Evolutionary conservation across 2,329 filamentous ascomycete genomes (phyloP).

Genomic region (Fusarium oligoseptatum): DNA sequence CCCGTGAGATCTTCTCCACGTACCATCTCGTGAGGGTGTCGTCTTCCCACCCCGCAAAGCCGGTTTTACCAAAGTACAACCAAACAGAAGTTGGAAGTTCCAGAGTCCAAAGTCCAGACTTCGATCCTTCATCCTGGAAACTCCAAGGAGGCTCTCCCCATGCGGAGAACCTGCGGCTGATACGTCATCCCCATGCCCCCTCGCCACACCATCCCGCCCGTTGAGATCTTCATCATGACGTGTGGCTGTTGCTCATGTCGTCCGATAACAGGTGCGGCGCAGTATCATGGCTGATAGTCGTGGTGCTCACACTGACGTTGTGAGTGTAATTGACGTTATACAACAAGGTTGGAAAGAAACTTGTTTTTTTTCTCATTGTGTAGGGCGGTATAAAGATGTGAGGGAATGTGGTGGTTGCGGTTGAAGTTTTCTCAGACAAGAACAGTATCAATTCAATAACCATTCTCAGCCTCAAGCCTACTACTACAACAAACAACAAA

Average conservation of each 20-base stretch:
- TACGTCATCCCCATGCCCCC: conserved; percentile 43
- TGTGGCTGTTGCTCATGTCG: conserved; percentile 40
- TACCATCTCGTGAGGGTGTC: conserved; percentile 23
- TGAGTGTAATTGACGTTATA: conserved; percentile 36
- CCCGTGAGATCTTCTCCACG: conserved; percentile 32
- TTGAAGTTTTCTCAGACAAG: conserved; percentile 26
- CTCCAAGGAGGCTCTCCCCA: neutral
- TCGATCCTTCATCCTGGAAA: conserved; percentile 24
- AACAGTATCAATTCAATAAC: conserved; percentile 34
- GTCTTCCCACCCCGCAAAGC: conserved; percentile 36
- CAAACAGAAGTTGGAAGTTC: neutral
- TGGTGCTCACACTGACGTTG: conserved; percentile 45
- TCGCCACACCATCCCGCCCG: conserved; percentile 39
- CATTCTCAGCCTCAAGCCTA: conserved; percentile 33
- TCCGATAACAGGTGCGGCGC: conserved; percentile 33
- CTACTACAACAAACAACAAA: conserved; percentile 16
- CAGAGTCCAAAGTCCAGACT: conserved; percentile 5
- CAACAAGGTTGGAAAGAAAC: conserved; percentile 38
- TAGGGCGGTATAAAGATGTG: conserved; percentile 36
- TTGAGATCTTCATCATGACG: conserved; percentile 45
- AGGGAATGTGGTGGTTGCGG: conserved; percentile 32
- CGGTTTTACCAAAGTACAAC: conserved; percentile 30
- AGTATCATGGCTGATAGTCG: conserved; percentile 35
- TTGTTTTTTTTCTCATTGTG: conserved; percentile 37
- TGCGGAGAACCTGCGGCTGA: conserved; percentile 19